Conservation (phyloP, 179 eudicot species). For the Silene coronaria region DNA sequence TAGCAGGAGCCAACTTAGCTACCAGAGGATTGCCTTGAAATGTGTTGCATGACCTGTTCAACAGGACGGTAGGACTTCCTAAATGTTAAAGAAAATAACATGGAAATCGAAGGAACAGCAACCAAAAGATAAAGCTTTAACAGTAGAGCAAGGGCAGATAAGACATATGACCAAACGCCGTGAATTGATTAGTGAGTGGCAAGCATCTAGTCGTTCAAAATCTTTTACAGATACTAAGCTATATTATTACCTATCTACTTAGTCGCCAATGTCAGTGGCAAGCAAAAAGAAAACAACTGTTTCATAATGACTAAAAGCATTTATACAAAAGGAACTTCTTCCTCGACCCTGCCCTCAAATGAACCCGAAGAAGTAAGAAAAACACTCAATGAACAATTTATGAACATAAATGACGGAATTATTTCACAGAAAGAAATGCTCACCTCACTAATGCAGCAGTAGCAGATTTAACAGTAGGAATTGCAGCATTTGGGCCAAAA, state of each 20-base stretch:
- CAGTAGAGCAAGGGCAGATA: neutral
- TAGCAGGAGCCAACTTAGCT: conserved; percentile 60
- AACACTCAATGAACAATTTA: neutral
- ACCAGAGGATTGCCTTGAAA: conserved; percentile 52
- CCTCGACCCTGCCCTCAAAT: neutral
- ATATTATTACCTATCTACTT: neutral
- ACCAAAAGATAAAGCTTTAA: conserved; percentile 2
- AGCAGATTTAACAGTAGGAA: conserved; percentile 46
- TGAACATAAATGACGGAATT: neutral
- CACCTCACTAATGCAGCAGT: conserved; percentile 59
- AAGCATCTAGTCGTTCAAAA: neutral
- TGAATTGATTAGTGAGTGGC: neutral
- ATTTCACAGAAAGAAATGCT: conserved; percentile 3
- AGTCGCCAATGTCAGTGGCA: neutral
- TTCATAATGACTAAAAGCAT: neutral
- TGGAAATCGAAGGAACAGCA: neutral
- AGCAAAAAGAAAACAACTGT: neutral
- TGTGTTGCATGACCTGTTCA: conserved; percentile 50
- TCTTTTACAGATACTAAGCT: neutral
- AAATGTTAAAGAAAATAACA: neutral
- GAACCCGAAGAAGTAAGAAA: neutral
- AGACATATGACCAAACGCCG: neutral
- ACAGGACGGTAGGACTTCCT: neutral
- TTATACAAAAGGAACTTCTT: neutral
- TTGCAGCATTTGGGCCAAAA: conserved; percentile 36